Evolutionary conservation across 352 stramenopile genomes (phyloP), one percentile per base, ranked within the genome.

Genomic region (Globisporangium splendens): DNA sequence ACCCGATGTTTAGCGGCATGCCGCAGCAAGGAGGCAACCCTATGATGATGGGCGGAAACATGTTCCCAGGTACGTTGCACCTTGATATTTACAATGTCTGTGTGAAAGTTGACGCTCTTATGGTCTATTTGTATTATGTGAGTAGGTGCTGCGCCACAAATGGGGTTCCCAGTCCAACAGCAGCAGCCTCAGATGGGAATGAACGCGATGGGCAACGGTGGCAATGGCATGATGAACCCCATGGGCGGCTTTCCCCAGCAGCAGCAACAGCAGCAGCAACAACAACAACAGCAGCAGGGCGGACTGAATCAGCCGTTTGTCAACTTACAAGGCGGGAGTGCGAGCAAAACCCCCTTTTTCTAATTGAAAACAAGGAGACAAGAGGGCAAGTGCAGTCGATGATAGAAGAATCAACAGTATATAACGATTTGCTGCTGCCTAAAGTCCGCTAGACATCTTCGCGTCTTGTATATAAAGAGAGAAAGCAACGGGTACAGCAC

Each of bases 281-380:
- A 73, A 24, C 77, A 80, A 28, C 65, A 62, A 46, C 68, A 79
- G 62, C 50, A 72, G 17, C 50, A 59, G 46, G 69, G 71, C 6
- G 77, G 83, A 43, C 62, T 91, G 50, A 88, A 77, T 70, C 79
- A 93, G 63, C 68, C 83, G n/a, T 93, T 93, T 53, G 73, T 89
- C 46, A 91, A 89, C 69, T 77, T 93, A 41, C 75, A 73, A 38
- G 73, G 67, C 55, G 62, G 53, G 44, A 47, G 64, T 49, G 53
- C 62, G 22, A 61, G 56, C 46, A 72, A 76, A 46, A 82, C 78
- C 61, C 70, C 73, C 18, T 82, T 79, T 61, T 82, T 82, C 58
- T 79, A 68, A 66, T 47, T 18, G 21, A 42, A 39, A n/a, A 3
- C 14, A 35, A 31, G 10, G 10, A 22, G 39, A 1, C 10, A 21